These are phyloP conservation scores for Eucommia ulmoides DNA, from an alignment of 257 asterid genomes.

Conservation along the genomic window DNA sequence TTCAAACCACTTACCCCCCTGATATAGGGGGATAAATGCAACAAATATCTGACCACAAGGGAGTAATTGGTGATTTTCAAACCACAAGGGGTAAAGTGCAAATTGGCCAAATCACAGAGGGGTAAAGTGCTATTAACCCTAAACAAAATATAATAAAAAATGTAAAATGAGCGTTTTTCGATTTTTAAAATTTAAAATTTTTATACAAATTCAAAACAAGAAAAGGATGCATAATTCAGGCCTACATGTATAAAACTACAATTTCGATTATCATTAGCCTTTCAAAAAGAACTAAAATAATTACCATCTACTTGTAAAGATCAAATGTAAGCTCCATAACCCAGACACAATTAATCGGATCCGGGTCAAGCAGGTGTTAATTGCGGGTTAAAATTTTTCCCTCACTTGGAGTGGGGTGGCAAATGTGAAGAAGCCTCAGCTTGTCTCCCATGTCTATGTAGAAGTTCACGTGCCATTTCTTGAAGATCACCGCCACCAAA, in stretches of 20 bases:
- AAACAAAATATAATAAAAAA: too few relatives aligned
- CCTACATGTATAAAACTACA: not conserved
- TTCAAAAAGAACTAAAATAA: not conserved
- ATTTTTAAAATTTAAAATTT: too few relatives aligned
- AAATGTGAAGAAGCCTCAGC: constrained; percentile 10
- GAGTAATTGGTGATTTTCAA: too few relatives aligned
- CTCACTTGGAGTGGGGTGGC: constrained; percentile 37
- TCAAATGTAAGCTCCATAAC: not conserved
- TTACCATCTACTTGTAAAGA: too few relatives aligned
- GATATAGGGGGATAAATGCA: too few relatives aligned
- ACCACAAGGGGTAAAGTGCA: too few relatives aligned
- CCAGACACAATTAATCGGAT: not conserved
- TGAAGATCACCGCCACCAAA: constrained; percentile 50
- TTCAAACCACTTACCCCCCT: too few relatives aligned
- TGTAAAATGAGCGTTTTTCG: too few relatives aligned
- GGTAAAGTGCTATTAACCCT: too few relatives aligned
- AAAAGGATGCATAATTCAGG: not conserved
- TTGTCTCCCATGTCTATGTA: constrained; percentile 45
- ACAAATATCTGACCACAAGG: too few relatives aligned
- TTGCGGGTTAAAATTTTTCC: not conserved
- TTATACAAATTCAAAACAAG: too few relatives aligned
- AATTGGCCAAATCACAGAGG: too few relatives aligned
- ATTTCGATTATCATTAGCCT: not conserved
- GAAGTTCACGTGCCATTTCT: constrained; percentile 69
- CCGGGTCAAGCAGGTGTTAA: not conserved